These are phyloP conservation scores for Ceratocystis diversiconidia DNA, from an alignment of 2,329 filamentous ascomycete genomes.

Conservation along the genomic window DNA sequence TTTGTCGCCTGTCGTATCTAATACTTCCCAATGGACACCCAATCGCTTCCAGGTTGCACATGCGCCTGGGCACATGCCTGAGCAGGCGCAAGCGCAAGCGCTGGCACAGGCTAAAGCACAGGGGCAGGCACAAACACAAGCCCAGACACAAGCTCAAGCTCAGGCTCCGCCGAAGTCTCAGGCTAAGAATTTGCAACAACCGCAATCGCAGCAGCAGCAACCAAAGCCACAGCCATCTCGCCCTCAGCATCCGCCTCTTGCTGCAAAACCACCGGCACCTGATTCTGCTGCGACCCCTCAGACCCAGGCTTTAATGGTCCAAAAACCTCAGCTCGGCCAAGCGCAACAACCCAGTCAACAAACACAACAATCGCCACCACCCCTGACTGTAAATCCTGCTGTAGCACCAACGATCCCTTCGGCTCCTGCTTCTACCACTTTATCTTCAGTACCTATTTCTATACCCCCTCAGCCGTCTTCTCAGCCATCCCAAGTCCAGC, in stretches of 20 bases:
- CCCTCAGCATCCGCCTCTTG: neutral
- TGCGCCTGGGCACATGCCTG: constrained; percentile 1
- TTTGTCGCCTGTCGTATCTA: neutral
- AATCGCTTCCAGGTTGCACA: neutral
- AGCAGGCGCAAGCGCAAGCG: constrained; percentile 11
- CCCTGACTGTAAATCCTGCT: neutral
- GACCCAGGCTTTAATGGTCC: neutral
- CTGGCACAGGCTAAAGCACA: constrained; percentile 12
- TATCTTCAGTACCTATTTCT: neutral
- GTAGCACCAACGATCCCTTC: neutral
- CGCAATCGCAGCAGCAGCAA: no score
- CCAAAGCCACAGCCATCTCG: neutral
- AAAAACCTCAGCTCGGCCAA: neutral
- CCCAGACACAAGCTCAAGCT: constrained; percentile 7
- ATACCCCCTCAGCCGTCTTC: neutral
- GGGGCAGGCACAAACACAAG: constrained; percentile 8
- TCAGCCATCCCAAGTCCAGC: neutral
- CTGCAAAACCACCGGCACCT: neutral
- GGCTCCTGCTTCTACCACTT: neutral
- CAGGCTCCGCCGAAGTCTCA: neutral
- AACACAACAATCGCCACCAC: neutral
- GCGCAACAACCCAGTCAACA: neutral
- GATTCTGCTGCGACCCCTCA: neutral
- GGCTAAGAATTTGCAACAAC: constrained; percentile 10
- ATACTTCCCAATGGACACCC: constrained; percentile 4